Percentiles rank a stretch among this genome's conserved stretches.
Conservation (phyloP, 2,329 filamentous ascomycete genomes). For the Aspergillus brunneoviolaceus region DNA sequence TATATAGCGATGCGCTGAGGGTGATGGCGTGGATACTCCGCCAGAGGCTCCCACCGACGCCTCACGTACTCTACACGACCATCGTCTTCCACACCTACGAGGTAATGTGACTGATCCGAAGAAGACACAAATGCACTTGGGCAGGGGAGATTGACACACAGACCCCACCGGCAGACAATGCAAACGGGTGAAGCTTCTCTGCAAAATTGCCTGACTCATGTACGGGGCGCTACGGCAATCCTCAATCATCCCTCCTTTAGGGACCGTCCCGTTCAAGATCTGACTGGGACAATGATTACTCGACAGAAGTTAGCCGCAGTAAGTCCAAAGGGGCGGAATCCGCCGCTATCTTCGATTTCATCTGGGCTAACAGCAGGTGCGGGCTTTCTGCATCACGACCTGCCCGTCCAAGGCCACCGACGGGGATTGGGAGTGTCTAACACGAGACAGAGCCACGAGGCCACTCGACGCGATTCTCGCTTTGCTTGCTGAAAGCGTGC, state of each 20-base stretch:
- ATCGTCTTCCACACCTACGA: constrained; percentile 1
- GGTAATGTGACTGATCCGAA: neutral
- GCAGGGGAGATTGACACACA: too few species aligned
- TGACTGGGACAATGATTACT: neutral
- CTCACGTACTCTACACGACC: neutral
- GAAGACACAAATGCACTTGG: neutral
- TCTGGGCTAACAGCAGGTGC: neutral
- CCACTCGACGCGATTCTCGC: neutral
- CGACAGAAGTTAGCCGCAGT: neutral
- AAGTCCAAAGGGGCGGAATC: neutral
- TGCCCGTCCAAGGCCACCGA: neutral
- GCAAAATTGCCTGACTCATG: neutral
- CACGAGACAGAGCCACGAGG: neutral
- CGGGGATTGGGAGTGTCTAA: neutral
- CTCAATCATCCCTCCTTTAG: neutral
- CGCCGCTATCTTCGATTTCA: neutral
- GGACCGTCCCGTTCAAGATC: neutral
- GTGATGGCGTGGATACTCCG: too few species aligned
- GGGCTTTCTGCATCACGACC: neutral
- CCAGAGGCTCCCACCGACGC: neutral
- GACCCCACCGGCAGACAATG: neutral
- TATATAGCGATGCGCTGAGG: too few species aligned
- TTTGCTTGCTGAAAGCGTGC: neutral
- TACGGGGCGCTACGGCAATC: neutral
- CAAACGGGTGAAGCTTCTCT: neutral